Conservation (phyloP, 495 filamentous ascomycete species). For the Neurospora sp. region DNA sequence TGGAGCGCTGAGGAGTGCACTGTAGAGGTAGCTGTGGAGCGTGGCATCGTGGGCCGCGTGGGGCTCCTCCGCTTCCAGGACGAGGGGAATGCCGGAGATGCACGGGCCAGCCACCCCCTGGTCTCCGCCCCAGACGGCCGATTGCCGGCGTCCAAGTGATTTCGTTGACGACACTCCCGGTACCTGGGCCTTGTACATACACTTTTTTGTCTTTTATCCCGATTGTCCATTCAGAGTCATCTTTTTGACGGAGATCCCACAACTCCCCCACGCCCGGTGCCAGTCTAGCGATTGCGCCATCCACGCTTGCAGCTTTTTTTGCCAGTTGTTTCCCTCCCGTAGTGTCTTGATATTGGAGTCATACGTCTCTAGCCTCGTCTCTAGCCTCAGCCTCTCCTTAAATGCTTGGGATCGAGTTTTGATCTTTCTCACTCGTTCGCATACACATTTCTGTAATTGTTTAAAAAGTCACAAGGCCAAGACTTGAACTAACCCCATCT, state of each 20-base stretch:
- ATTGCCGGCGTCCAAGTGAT: conserved; percentile 15
- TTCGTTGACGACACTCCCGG: not conserved
- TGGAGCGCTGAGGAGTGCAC: not conserved
- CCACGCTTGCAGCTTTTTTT: conserved; percentile 16
- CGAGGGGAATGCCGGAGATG: not conserved
- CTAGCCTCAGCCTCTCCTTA: not conserved
- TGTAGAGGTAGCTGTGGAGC: not conserved
- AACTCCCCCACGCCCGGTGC: not conserved
- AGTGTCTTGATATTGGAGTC: not conserved
- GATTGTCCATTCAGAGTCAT: not conserved
- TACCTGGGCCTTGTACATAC: not conserved
- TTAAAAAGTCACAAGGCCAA: not conserved
- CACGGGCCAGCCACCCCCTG: not conserved
- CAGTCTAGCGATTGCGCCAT: conserved; percentile 21
- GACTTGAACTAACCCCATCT: not conserved
- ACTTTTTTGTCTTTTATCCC: no score
- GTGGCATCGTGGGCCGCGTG: not conserved
- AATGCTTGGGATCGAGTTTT: not conserved
- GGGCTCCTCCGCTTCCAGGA: not conserved
- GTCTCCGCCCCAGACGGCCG: conserved; percentile 9
- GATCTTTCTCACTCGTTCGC: not conserved
- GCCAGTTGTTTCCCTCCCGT: not conserved
- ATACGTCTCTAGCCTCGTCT: not conserved
- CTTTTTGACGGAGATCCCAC: not conserved
- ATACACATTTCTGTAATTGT: not conserved